Percentiles rank a stretch among this genome's conserved stretches.
Conservation (phyloP, 148 eudicot genomes). For the Salicornia ramosissima region DNA sequence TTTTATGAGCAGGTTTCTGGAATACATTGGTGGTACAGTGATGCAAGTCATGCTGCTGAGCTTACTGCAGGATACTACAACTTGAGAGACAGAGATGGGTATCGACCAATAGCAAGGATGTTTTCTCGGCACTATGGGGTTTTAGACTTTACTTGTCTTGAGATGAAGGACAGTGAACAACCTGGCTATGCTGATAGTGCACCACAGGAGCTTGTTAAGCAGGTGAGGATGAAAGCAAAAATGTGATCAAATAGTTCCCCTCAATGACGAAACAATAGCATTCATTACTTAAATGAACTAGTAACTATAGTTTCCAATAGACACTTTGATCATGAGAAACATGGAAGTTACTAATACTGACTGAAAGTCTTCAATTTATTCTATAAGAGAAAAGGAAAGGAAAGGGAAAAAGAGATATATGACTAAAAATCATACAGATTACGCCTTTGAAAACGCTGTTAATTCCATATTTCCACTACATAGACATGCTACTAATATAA, state of each 20-base stretch:
- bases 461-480: no score
- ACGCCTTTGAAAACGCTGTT: no score
- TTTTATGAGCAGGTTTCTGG: slow-evolving; percentile 54
- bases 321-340: not conserved
- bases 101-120: slow-evolving; percentile 85
- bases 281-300: no score
- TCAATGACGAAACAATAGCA: no score
- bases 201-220: slow-evolving; percentile 76
- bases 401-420: no score
- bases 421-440: no score
- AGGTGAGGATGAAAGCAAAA: slow-evolving; percentile 35
- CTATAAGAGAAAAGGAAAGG: no score
- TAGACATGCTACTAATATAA: not conserved
- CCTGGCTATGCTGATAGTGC: slow-evolving; percentile 51
- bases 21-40: slow-evolving; percentile 87
- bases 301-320: no score
- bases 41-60: slow-evolving; percentile 69
- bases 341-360: not conserved
- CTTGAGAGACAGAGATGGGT: slow-evolving; percentile 63
- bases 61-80: slow-evolving; percentile 84
- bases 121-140: slow-evolving; percentile 59
- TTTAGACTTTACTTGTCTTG: slow-evolving; percentile 69
- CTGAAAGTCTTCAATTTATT: no score
- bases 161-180: slow-evolving; percentile 79
- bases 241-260: not conserved